These are phyloP conservation scores for Salicornia ramosissima DNA, from an alignment of 148 eudicot species.

Conservation along the genomic window DNA sequence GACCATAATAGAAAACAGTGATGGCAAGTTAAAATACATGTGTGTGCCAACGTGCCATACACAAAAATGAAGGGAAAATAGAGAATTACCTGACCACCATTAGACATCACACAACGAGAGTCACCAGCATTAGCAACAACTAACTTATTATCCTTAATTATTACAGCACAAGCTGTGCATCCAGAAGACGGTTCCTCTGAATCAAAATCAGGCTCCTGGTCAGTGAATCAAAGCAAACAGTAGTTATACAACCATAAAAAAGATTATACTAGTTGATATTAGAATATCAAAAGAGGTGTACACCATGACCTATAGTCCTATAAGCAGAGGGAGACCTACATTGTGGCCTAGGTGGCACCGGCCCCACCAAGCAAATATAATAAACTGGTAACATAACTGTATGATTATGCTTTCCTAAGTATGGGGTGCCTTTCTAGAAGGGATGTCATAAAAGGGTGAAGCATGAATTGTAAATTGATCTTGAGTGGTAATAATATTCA, in stretches of 20 bases:
- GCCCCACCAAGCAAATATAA: no score
- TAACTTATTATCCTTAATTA: slow-evolving; percentile 47
- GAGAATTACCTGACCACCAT: slow-evolving; percentile 56
- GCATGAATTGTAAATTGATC: no score
- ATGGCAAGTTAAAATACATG: background rate
- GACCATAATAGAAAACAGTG: background rate
- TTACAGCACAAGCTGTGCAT: slow-evolving; percentile 73
- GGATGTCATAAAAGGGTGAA: no score
- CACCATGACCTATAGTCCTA: no score
- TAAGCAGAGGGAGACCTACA: no score
- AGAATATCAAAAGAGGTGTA: background rate
- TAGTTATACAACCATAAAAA: background rate
- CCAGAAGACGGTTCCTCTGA: slow-evolving; percentile 54
- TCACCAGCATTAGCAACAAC: slow-evolving; percentile 91
- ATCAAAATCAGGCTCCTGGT: slow-evolving; percentile 45
- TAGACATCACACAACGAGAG: slow-evolving; percentile 79
- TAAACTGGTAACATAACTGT: no score
- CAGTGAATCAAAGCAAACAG: slow-evolving; percentile 2
- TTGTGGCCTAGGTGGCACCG: no score
- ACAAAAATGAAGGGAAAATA: background rate
- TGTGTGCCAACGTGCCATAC: background rate
- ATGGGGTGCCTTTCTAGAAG: no score
- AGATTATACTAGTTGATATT: background rate
- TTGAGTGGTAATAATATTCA: no score
- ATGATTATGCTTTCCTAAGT: no score